Percentiles rank a stretch among this genome's conserved stretches.
Conservation (phyloP, 495 filamentous ascomycete species). For the Durotheca rogersii region DNA sequence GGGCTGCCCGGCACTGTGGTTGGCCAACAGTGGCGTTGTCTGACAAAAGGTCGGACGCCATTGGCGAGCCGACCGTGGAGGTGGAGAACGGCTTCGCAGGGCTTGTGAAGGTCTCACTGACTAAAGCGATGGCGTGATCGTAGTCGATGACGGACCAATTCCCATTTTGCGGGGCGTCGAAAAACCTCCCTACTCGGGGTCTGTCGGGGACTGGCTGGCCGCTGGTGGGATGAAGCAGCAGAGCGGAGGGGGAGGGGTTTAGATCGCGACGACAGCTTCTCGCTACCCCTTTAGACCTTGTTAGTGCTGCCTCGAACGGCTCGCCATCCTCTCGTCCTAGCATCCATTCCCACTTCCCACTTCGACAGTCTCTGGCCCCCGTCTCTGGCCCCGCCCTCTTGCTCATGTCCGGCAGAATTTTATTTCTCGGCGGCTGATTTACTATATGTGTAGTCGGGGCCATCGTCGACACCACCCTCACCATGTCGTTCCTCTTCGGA, state of each 20-base stretch:
- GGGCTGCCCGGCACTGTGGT: constrained; percentile 22
- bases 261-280: neutral
- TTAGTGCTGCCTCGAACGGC: constrained; percentile 9
- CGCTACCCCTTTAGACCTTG: constrained; percentile 5
- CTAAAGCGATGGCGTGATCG: constrained; percentile 38
- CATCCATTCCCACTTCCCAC: too few species aligned
- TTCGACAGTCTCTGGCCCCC: too few species aligned
- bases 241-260: too few species aligned
- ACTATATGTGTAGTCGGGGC: constrained; percentile 22
- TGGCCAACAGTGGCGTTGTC: constrained; percentile 34
- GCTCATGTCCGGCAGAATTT: constrained; percentile 23
- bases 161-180: constrained; percentile 22
- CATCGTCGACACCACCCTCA: constrained; percentile 19
- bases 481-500: constrained; percentile 40
- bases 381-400: too few species aligned
- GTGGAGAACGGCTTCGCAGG: too few species aligned
- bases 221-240: too few species aligned
- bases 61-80: constrained; percentile 32
- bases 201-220: neutral
- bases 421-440: constrained; percentile 17
- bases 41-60: constrained; percentile 32
- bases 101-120: constrained; percentile 13
- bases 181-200: constrained; percentile 30
- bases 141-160: constrained; percentile 29
- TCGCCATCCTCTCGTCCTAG: constrained; percentile 21